Conservation (phyloP, 192 early-diverging fungal species). For the Umbelopsis sp. region DNA sequence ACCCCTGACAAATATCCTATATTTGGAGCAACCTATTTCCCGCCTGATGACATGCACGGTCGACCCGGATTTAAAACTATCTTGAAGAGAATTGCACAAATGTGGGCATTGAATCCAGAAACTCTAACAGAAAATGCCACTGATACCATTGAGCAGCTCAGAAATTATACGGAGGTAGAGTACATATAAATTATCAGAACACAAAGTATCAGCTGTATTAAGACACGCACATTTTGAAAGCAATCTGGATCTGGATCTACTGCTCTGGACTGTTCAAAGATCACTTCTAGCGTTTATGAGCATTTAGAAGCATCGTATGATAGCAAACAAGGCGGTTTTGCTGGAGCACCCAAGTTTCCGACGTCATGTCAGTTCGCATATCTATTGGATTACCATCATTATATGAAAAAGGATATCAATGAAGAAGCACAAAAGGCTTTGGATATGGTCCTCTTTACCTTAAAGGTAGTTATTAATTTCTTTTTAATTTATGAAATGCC, state of each 20-base stretch:
- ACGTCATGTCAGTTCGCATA: conserved; percentile 59
- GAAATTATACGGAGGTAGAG: conserved; percentile 20
- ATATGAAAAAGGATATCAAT: conserved; percentile 16
- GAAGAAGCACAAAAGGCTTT: conserved; percentile 31
- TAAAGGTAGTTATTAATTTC: conserved; percentile 26
- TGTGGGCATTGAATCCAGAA: conserved; percentile 44
- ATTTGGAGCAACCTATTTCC: conserved; percentile 50
- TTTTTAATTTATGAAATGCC: neutral
- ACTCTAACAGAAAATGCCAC: conserved; percentile 36
- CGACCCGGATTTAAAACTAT: conserved; percentile 42
- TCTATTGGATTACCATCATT: conserved; percentile 48
- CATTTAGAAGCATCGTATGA: conserved; percentile 47
- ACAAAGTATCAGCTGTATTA: neutral
- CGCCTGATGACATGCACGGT: conserved; percentile 41
- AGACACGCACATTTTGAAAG: neutral
- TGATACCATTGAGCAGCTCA: conserved; percentile 45
- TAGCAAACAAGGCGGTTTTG: conserved; percentile 54
- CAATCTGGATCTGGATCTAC: neutral
- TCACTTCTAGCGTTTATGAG: conserved; percentile 26
- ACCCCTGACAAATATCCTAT: conserved; percentile 53
- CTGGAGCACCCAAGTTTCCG: conserved; percentile 63
- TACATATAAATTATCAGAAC: neutral
- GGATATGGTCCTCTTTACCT: conserved; percentile 43
- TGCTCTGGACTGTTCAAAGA: neutral
- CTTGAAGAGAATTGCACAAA: conserved; percentile 26